Evolutionary conservation across 2,329 filamentous ascomycete genomes (phyloP).

Genomic region (Calonectria hongkongensis): DNA sequence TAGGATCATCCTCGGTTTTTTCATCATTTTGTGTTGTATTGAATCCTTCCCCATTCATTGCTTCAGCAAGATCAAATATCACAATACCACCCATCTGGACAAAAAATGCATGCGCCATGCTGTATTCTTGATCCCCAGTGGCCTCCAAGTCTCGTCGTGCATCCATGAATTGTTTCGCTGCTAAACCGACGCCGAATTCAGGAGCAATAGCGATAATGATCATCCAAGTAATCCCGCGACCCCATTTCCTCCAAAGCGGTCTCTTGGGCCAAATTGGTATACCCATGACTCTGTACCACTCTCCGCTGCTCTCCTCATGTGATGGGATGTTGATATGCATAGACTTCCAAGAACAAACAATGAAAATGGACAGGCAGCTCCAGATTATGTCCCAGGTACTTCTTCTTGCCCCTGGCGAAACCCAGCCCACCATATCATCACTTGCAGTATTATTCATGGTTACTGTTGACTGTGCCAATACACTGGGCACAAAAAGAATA

Average conservation of each 20-base stretch:
- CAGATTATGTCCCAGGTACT: slow-evolving; percentile 27
- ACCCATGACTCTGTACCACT: background rate
- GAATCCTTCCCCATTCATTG: too few relatives aligned
- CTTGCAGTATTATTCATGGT: background rate
- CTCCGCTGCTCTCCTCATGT: background rate
- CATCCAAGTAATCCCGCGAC: slow-evolving; percentile 7
- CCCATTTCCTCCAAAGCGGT: background rate
- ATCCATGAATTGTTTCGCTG: background rate
- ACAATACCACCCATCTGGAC: slow-evolving; percentile 12
- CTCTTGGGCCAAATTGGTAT: background rate
- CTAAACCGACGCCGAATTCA: slow-evolving; percentile 5
- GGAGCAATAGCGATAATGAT: slow-evolving; percentile 16
- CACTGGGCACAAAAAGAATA: too few relatives aligned
- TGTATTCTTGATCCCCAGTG: background rate
- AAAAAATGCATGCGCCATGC: slow-evolving; percentile 18
- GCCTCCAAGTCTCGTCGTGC: background rate
- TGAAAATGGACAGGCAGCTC: slow-evolving; percentile 25
- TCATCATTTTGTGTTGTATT: too few relatives aligned
- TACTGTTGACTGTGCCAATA: too few relatives aligned
- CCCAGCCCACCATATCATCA: slow-evolving; percentile 5
- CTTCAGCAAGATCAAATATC: background rate
- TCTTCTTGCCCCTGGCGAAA: background rate
- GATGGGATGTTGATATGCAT: slow-evolving; percentile 13
- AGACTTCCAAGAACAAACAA: slow-evolving; percentile 27
- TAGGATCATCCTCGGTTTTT: too few relatives aligned